Base-by-base conservation (phyloP, 768 basidiomycete species). In the Cantharellus cinnabarinus region DNA sequence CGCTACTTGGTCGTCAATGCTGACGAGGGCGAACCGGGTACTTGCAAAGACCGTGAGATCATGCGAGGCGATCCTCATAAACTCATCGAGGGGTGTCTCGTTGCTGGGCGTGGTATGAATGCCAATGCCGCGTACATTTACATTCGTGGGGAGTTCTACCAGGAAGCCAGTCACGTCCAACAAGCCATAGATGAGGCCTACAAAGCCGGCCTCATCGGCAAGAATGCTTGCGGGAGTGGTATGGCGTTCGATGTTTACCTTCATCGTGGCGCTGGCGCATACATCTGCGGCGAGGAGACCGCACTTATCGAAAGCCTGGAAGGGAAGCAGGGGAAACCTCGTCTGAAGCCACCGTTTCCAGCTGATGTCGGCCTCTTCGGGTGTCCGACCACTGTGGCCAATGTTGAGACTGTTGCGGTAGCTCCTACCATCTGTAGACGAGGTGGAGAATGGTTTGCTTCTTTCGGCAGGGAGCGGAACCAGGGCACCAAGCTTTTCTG, bases 51-150 rank as follows among this genome's bases (percentile, higher is more conserved):
- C 70, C 85, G 94, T 56, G 94, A 99, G 72, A 98, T 99, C 66
- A 75, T 98, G 66, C 85, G 94, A 52, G 94, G 94, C 15, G 94
- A 98, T 70, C 94, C 94, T 0, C 94, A 99, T 75, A 99, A 98
- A 68, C 84, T 99, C 60, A 78, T 99, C 65, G 94, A 99, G 69
- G 94, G 94, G 4, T 99, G 94, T 68, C 81, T 99, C 55, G 89
- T 99, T 61, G 93, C 94, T 37, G 94, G 94, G 3, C 85, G 94
- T 53, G 83, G 76, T 15, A 99, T 99, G 94, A 98, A 98, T 71
- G 94, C 93, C 42, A 91, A 71, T 52, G 93, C 93, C 0, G 94
- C 94, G n/a, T 99, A 98, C 76, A 98, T 99, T 71, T 99, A 99
- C 73, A 90, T 98, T 66, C 93, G 94, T 62, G 94, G 94, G 64